Percentiles rank a stretch among this genome's conserved stretches.
Conservation (phyloP, 139 green algal species). For the Tetradesmus lagerheimii region DNA sequence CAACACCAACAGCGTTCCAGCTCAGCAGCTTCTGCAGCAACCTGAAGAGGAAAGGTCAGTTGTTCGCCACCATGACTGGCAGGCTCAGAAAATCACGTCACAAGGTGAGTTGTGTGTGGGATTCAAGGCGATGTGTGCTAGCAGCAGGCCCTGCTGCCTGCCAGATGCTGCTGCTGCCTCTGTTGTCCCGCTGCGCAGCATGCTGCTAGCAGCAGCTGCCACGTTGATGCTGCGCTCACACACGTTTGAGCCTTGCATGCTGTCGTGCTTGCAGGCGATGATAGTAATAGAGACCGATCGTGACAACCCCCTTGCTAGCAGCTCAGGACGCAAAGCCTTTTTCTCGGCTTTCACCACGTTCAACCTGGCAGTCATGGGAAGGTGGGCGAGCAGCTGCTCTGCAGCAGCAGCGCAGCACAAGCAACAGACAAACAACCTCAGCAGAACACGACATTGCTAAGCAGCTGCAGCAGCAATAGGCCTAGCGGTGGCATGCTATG, state of each 20-base stretch:
- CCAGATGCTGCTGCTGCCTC: neutral
- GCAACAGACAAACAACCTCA: too few species aligned
- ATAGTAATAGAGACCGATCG: neutral
- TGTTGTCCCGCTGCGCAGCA: neutral
- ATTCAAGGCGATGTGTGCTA: neutral
- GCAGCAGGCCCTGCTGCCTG: neutral
- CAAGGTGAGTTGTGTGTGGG: neutral
- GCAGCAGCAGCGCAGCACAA: neutral
- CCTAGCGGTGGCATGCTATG: too few species aligned
- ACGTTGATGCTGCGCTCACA: neutral
- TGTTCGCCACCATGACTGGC: neutral
- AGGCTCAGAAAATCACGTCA: neutral
- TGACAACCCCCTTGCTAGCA: conserved; percentile 31
- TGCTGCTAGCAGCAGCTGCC: neutral
- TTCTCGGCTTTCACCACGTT: conserved; percentile 31
- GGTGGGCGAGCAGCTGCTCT: neutral
- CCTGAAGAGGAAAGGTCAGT: neutral
- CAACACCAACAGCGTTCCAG: neutral
- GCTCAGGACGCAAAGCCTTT: conserved; percentile 20
- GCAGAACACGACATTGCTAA: too few species aligned
- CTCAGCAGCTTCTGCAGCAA: neutral
- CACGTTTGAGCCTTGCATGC: too few species aligned
- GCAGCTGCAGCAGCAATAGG: conserved; percentile 7
- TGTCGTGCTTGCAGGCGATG: neutral
- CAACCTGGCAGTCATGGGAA: conserved; percentile 42